Base-by-base conservation (phyloP, 441 rosid genomes). In the Populus hybrid region DNA sequence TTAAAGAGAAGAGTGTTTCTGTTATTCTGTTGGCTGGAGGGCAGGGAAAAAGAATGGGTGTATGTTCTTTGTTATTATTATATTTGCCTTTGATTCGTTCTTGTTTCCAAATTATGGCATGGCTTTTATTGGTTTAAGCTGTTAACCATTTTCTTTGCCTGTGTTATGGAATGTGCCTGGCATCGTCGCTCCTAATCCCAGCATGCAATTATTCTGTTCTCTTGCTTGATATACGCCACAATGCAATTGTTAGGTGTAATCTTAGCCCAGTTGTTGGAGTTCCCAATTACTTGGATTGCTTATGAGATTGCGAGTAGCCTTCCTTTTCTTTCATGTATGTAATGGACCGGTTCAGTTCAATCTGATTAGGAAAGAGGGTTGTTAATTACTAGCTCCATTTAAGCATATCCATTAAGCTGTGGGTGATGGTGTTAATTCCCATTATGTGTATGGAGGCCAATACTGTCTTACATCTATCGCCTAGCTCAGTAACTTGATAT, bases 31-130 rank as follows among this genome's bases (percentile, higher is more conserved):
- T 95, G 86, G 97, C 99, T 38, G 99, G 99, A 71, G 99, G 98
- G 70, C 86, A 85, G 84, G 99, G 99, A 82, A 95, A 91, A 86
- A 83, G 99, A 84, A 95, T 95, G 97, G 97, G 97, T 64, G 99
- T 93, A 87, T 79, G 93, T 79, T 61, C 64, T 53, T 73, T 71
- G 31, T 8, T 14, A 38, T 31, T 53, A 64, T 64, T 64, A 14
- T 63, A 56, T 7, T 64, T 6, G 69, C 31, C 69, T 74, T 24
- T 11, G 29, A n/a, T 26, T 16, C 23, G 23, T 18, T 45, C 42
- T 42, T 7, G 23, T 26, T 42, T 45, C 7, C 18, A 21, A 2
- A 31, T 42, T 21, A 45, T 45, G 56, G 7, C 56, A 4, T 45
- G 56, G 6, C 31, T 50, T 26, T 69, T 63, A 12, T 9, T 4